A percentile compares a stretch with the other conserved stretches of the same genome.
Conservation (phyloP, 257 asterid genomes). For the Solanum raphanifolium region DNA sequence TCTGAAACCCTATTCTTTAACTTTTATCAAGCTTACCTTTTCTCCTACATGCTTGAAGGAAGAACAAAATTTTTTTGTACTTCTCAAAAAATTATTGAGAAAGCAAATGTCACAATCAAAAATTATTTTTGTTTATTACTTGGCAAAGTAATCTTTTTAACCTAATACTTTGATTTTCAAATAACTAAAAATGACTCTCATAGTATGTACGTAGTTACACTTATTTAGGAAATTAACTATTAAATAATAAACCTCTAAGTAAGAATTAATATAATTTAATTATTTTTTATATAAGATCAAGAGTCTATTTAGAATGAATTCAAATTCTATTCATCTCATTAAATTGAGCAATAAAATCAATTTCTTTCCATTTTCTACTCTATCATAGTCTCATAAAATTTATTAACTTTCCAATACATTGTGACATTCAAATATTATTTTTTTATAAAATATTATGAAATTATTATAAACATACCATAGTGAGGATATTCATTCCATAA, state of each 20-base stretch:
- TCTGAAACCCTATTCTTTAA: background rate
- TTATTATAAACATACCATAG: too few species aligned
- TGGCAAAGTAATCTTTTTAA: background rate
- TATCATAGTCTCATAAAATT: background rate
- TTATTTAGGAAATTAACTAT: too few species aligned
- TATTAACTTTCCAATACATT: too few species aligned
- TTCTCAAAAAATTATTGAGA: background rate
- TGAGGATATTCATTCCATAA: background rate
- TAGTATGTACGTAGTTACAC: rapidly evolving
- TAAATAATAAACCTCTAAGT: background rate
- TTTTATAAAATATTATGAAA: too few species aligned
- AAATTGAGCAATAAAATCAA: background rate
- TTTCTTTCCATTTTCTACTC: too few species aligned
- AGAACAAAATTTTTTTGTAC: background rate
- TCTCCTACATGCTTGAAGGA: background rate
- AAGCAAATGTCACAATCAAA: too few species aligned
- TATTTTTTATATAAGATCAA: too few species aligned
- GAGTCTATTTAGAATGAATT: too few species aligned
- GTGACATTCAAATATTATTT: background rate
- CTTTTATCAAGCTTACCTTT: background rate
- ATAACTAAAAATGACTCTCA: background rate
- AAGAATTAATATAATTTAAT: background rate
- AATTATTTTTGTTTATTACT: too few species aligned
- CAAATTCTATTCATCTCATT: background rate
- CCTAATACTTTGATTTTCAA: background rate